Evolutionary conservation across 2,329 filamentous ascomycete species (phyloP).

Genomic region (Cadophora malorum): DNA sequence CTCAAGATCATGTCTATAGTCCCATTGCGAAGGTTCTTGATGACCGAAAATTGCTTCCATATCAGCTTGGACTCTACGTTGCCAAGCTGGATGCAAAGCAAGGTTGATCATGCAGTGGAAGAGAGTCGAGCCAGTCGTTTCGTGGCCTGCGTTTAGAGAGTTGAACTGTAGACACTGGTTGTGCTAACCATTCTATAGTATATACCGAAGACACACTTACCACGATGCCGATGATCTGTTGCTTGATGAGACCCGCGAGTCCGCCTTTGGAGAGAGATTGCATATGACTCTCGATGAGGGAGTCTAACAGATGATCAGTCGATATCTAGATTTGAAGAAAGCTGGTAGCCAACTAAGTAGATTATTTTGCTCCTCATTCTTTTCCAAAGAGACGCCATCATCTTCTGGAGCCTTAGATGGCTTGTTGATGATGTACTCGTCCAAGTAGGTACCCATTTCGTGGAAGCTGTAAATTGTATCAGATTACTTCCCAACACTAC

Average conservation of each 20-base stretch:
- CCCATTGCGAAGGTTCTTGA: conserved; percentile 14
- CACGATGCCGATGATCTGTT: conserved; percentile 23
- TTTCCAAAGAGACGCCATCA: not conserved
- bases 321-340: too few relatives aligned
- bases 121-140: conserved; percentile 23
- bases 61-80: conserved; percentile 20
- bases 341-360: not conserved
- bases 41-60: conserved; percentile 20
- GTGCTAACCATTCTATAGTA: not conserved
- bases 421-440: conserved; percentile 18
- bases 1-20: conserved; percentile 1
- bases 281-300: conserved; percentile 12
- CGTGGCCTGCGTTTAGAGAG: conserved; percentile 20
- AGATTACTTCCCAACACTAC: not conserved
- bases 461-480: not conserved
- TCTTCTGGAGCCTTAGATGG: not conserved
- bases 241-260: not conserved
- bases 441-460: conserved; percentile 18
- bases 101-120: conserved; percentile 22
- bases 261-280: not conserved
- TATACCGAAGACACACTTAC: conserved; percentile 2
- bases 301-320: conserved; percentile 3
- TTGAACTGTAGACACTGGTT: conserved; percentile 15
- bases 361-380: not conserved
- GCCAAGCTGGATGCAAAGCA: conserved; percentile 20